Conservation (phyloP, 2,329 filamentous ascomycete species). For the Phoma sp. region DNA sequence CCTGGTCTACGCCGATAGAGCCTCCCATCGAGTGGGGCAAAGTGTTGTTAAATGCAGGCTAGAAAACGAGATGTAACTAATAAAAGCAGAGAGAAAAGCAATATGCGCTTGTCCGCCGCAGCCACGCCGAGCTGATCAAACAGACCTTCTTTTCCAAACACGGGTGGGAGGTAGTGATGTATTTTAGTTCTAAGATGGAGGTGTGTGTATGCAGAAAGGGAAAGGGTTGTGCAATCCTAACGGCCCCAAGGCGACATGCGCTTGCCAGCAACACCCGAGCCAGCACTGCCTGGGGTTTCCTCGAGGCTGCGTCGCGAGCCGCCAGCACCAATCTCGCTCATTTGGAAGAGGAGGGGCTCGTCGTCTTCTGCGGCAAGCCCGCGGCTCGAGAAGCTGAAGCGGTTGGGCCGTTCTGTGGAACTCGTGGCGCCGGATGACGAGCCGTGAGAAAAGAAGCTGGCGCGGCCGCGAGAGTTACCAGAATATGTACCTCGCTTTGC, state of each 20-base stretch:
- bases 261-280: constrained; percentile 33
- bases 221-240: background rate
- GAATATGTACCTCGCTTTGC: constrained; percentile 35
- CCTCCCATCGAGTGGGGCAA: no score
- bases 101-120: no score
- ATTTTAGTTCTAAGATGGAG: background rate
- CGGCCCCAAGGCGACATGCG: constrained; percentile 37
- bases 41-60: no score
- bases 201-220: background rate
- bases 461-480: constrained; percentile 34
- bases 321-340: constrained; percentile 68
- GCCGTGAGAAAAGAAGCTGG: constrained; percentile 39
- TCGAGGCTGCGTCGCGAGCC: constrained; percentile 47
- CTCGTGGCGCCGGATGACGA: constrained; percentile 44
- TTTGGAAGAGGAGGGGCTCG: constrained; percentile 73
- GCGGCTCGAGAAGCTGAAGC: constrained; percentile 55
- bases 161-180: no score
- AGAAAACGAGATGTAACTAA: no score
- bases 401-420: constrained; percentile 43
- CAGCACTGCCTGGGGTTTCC: constrained; percentile 40
- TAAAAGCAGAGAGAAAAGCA: no score
- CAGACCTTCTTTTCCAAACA: no score
- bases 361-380: constrained; percentile 61
- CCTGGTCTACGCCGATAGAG: no score
- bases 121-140: no score